These are phyloP conservation scores for Fallopia convolvulus DNA, from an alignment of 148 eudicot genomes.

Conservation along the genomic window DNA sequence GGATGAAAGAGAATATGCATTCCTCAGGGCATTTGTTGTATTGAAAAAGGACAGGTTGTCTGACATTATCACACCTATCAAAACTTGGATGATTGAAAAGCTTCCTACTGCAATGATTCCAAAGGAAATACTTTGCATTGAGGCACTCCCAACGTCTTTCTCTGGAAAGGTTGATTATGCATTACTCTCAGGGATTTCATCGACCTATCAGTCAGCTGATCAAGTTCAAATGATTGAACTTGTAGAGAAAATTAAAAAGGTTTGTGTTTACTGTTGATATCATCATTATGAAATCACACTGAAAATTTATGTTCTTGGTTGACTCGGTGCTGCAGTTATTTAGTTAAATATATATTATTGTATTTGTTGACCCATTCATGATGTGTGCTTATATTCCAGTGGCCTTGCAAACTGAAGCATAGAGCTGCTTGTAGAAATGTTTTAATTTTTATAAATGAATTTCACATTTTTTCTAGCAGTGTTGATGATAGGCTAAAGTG, in stretches of 20 bases:
- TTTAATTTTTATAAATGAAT: background rate
- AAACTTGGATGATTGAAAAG: conserved; percentile 54
- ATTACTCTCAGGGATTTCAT: conserved; percentile 28
- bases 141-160: conserved; percentile 58
- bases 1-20: conserved; percentile 30
- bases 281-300: background rate
- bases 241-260: conserved; percentile 35
- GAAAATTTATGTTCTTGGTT: background rate
- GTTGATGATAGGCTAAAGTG: background rate
- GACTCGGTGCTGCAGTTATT: background rate
- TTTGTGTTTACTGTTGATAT: background rate
- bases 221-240: conserved; percentile 21
- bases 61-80: conserved; percentile 34
- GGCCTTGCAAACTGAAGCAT: background rate
- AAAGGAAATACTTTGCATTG: conserved; percentile 30
- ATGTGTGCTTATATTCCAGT: background rate
- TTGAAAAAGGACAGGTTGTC: conserved; percentile 20
- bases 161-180: conserved; percentile 73
- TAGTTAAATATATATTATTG: background rate
- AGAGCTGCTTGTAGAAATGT: background rate
- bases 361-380: background rate
- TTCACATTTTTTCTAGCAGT: background rate
- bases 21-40: conserved; percentile 65
- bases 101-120: conserved; percentile 74
- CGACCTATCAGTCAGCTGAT: conserved; percentile 15